A percentile compares a stretch with the other conserved stretches of the same genome.
These are phyloP conservation scores for Colletotrichum tofieldiae DNA, from an alignment of 2,329 filamentous ascomycete species.

Conservation along the genomic window DNA sequence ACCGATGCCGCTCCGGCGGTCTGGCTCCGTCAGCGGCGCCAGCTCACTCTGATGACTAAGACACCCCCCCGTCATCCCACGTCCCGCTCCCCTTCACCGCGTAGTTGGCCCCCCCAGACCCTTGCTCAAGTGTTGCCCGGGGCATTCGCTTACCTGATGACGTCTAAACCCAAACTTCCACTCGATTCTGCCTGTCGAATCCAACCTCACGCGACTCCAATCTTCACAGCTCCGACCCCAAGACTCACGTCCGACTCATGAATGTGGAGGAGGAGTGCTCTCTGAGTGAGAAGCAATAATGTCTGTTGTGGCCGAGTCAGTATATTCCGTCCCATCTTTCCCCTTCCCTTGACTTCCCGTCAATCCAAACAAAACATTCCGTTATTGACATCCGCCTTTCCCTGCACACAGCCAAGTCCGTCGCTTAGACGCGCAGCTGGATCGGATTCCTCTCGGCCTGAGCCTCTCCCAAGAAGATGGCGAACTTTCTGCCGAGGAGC, in stretches of 20 bases:
- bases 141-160: conserved; percentile 41
- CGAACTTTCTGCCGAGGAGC: conserved; percentile 52
- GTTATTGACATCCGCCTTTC: conserved; percentile 44
- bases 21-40: conserved; percentile 37
- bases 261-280: conserved; percentile 41
- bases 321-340: conserved; percentile 43
- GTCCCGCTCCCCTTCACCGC: conserved; percentile 12
- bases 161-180: conserved; percentile 33
- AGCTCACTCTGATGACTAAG: conserved; percentile 31
- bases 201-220: conserved; percentile 35
- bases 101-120: conserved; percentile 10
- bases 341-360: conserved; percentile 11
- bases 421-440: conserved; percentile 76
- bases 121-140: conserved; percentile 30
- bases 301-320: conserved; percentile 66
- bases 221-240: conserved; percentile 17
- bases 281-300: conserved; percentile 47
- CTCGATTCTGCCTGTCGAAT: conserved; percentile 3
- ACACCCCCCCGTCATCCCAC: conserved; percentile 25
- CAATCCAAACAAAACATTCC: conserved; percentile 36
- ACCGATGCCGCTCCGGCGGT: conserved; percentile 5
- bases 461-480: conserved; percentile 44
- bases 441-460: conserved; percentile 69
- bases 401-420: conserved; percentile 68
- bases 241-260: conserved; percentile 21